These are phyloP conservation scores for Trichomonascus vanleenenianus DNA, from an alignment of 805 yeast species.

Conservation along the genomic window DNA sequence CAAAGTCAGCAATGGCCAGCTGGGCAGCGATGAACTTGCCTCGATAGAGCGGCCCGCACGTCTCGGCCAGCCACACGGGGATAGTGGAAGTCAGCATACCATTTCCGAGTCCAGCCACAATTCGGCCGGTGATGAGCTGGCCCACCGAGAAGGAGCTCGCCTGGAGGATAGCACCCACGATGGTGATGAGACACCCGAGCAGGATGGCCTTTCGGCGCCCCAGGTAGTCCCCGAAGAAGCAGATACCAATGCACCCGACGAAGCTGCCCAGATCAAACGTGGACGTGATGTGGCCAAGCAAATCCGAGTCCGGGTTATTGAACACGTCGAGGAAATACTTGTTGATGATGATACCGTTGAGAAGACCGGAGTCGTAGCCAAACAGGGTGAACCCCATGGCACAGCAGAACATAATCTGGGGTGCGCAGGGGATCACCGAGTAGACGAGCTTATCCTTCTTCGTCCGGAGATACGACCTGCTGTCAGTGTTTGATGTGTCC, in stretches of 20 bases:
- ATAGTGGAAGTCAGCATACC: slow-evolving; percentile 71
- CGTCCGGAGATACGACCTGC: too few species aligned
- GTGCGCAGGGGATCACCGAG: neutral
- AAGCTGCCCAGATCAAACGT: slow-evolving; percentile 65
- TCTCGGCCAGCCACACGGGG: slow-evolving; percentile 74
- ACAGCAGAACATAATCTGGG: slow-evolving; percentile 5
- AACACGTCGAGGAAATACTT: slow-evolving; percentile 54
- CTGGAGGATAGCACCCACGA: slow-evolving; percentile 54
- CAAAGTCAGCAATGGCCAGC: slow-evolving; percentile 58
- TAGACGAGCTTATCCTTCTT: neutral
- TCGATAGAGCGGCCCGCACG: slow-evolving; percentile 53
- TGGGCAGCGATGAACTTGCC: slow-evolving; percentile 58
- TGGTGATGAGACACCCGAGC: slow-evolving; percentile 47
- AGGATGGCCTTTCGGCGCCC: slow-evolving; percentile 60
- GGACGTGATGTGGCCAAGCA: slow-evolving; percentile 51
- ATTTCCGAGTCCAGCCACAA: slow-evolving; percentile 64
- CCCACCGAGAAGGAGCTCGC: slow-evolving; percentile 49
- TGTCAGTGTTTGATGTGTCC: too few species aligned
- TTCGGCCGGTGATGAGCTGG: slow-evolving; percentile 65
- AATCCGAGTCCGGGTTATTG: slow-evolving; percentile 43
- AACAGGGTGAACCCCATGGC: slow-evolving; percentile 12
- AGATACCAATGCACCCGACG: slow-evolving; percentile 58
- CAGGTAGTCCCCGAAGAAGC: slow-evolving; percentile 47
- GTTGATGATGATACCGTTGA: slow-evolving; percentile 34
- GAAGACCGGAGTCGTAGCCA: slow-evolving; percentile 30